Evolutionary conservation across 805 yeast genomes (phyloP), one percentile per base, ranked within the genome.

Genomic region (Yarrowia sp.): DNA sequence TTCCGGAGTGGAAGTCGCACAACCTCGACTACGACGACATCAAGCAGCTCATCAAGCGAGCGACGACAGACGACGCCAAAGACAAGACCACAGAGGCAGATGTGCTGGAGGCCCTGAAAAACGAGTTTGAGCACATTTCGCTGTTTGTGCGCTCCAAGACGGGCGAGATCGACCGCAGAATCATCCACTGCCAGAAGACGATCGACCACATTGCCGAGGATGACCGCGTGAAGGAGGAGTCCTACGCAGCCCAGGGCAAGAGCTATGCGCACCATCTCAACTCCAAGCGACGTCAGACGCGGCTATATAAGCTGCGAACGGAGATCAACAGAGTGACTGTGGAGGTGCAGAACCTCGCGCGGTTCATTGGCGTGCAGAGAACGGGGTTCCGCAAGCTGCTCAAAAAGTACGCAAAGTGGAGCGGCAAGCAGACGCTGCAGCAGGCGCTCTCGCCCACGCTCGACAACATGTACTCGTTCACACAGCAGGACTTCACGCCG

Each of bases 1-100:
- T 90, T 22, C 90, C 92, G 1, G 94, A 89, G 75, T 92, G 98
- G 97, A 81, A 82, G 68, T 81, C 83, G 65, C 86, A 89, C 73
- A 90, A 92, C 72, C 79, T 92, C 39, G 91, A 90, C 69, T 92
- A 92, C 74, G 87, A 90, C 66, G 88, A 84, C 35, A 72, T 92
- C 63, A 92, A 91, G 73, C 74, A 74, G 4, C 78, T 81, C 46
- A 89, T 92, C 63, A 80, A 85, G 67, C 70, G 72, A 19, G 83
- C 85, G 8, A 87, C 93, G 1, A 70, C 76, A 53, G 35, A 59
- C 49, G 29, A 19, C 38, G 41, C 31, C 51, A 27, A 60, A 32
- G 56, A 18, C 29, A 46, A 32, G 29, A 29, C 46, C 19, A 16
- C 55, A 6, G 51, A 29, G n/a, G 70, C 63, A 25, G 42, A 70